Evolutionary conservation across 2,329 filamentous ascomycete species (phyloP), one percentile per base, ranked within the genome.

Genomic region (Paradendryphiella salina): DNA sequence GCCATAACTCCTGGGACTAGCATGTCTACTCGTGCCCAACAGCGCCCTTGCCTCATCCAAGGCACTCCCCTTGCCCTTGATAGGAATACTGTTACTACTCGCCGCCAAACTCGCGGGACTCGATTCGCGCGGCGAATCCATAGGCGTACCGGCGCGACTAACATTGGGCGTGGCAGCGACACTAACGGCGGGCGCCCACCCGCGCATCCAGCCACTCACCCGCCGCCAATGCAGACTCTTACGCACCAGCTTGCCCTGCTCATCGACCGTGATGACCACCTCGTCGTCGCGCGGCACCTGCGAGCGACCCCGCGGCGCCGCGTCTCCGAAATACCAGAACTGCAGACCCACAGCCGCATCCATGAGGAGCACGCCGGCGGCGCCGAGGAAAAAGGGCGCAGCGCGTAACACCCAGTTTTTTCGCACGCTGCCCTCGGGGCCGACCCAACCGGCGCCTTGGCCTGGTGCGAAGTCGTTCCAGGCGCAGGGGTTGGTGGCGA

Each of bases 161-260:
- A 54, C 61, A 37, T 57, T 67, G 3, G 70, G 70, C 4, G 70
- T 72, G 0, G 63, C 72, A 5, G 68, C 67, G 6, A 74, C 73
- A 53, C 72, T 74, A 20, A 79, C 72, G 46, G 73, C 78, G 1
- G 84, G 84, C 29, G 85, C 79, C 84, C 84, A 86, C 2, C 84
- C 84, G 52, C 83, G 77, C 83, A 86, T 85, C 82, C 82, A 86
- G 8, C 84, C 84, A 49, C 76, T 82, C 5, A 85, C 82, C 21
- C 77, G 73, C 33, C 77, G 75, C 84, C 83, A 86, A 43, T 76
- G 75, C 76, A 79, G 77, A 46, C 72, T 72, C 49, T 69, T 72
- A 23, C 63, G 46, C 40, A 60, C 53, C 15, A 58, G 47, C 32
- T 59, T 56, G 3, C 70, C 70, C 8, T 64, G 58, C 18, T 66